A percentile compares a stretch with the other conserved stretches of the same genome.
Conservation (phyloP, 73 alveolate species). For the Paramecium sexaurelia region DNA sequence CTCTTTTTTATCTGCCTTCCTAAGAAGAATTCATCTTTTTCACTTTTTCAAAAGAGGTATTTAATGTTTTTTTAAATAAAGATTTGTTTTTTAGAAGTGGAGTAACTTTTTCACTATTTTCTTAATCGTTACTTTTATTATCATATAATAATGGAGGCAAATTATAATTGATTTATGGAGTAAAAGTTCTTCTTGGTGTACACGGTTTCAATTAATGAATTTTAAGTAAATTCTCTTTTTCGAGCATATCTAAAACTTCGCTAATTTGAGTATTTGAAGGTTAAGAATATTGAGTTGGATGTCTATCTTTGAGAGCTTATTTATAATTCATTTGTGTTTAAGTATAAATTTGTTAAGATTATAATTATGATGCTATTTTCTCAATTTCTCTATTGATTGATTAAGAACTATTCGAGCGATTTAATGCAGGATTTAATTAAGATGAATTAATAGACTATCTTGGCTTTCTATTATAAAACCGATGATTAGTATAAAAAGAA, state of each 20-base stretch:
- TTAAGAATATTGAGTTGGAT: slow-evolving; percentile 8
- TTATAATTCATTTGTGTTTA: background rate
- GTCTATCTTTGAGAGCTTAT: background rate
- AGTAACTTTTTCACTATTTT: background rate
- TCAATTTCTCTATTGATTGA: background rate
- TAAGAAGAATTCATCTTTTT: background rate
- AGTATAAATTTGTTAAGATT: background rate
- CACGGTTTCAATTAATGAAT: background rate
- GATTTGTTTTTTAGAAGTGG: background rate
- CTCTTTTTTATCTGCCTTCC: background rate
- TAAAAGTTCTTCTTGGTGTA: background rate
- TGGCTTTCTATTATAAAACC: background rate
- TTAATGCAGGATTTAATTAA: background rate
- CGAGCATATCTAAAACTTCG: background rate
- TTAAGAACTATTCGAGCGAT: background rate
- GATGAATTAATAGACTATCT: background rate
- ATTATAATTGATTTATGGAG: background rate
- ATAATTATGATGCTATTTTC: background rate
- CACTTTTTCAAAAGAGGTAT: background rate
- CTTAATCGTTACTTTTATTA: background rate
- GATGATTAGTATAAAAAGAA: background rate
- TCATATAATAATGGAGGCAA: background rate
- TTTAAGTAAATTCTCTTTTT: slow-evolving; percentile 10
- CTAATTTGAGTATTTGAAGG: background rate
- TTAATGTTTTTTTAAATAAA: background rate